Evolutionary conservation across 2,329 filamentous ascomycete species (phyloP), one percentile per base, ranked within the genome.

Genomic region (Lachnellula willkommii): DNA sequence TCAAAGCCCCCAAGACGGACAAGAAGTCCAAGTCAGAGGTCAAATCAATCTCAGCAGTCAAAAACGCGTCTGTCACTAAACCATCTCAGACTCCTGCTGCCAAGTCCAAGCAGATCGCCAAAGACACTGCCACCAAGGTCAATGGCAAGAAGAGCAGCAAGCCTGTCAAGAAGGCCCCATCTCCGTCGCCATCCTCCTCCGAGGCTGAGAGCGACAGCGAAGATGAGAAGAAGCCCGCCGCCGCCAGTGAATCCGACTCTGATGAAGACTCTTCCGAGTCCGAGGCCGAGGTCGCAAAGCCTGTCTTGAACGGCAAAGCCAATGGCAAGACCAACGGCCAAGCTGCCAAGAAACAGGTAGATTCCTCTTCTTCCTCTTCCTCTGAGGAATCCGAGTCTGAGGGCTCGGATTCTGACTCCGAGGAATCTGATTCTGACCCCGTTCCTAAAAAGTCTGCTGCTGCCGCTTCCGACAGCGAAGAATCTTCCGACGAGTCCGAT

Each of bases 41-140:
- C 67, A 77, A 79, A 68, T 70, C 75, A 59, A 69, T 77, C 65
- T 72, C 75, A 67, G 69, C 74, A 65, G 83, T 85, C 73, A 89
- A 89, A 78, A 79, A 79, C 65, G 84, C 78, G 64, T 81, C 81
- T 63, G 78, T 89, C 67, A 81, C 80, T 75, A 91, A 90, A 79
- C 70, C 84, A 52, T 77, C 81, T 59, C 79, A 87, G 71, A 80
- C 79, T 62, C 74, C 83, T 69, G 86, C 84, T 74, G 74, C 78
- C 59, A 87, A 87, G 77, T 79, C 82, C 66, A 88, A 88, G 79
- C 78, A 84, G 62, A 70, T 82, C 55, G 83, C 83, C 65, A 88
- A 88, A 79, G 74, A 71, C 49, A 70, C 69, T 39, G 72, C 70
- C 42, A 68, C 68, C 64, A 74, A 68, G 55, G 57, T 65, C 32